Evolutionary conservation across 78 protist genomes (phyloP), one percentile per base, ranked within the genome.

Genomic region (Chrysochromulina tobinii): DNA sequence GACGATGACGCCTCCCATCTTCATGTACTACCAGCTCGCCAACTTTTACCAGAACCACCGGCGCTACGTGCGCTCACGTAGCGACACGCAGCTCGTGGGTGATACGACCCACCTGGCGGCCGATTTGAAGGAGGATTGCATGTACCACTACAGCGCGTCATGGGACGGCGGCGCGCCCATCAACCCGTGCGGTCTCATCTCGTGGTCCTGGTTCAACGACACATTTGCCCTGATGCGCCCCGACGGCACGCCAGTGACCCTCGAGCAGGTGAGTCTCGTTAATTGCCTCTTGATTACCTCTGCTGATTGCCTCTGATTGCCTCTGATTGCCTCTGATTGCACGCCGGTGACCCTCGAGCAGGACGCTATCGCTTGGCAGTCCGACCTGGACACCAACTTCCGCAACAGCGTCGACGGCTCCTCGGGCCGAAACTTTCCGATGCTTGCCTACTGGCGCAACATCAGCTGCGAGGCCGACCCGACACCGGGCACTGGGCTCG

Each of bases 41-140:
- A 87, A 87, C 61, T 87, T 21, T 48, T 87, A 87, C 81, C 90
- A 87, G 81, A 87, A 87, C 51, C 75, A 87, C 53, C 72, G 90
- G 21, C 25, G 50, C 1, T 87, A 87, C 61, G 75, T 87, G 9
- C 1, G 12, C 25, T 17, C 27, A 7, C 55, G 81, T n/a, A 4
- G n/a, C 23, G 81, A 85, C 79, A 4, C 21, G 53, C 88, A 84
- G 68, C 79, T 83, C 23, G 51, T 59, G 64, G 12, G 64, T 7
- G 64, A 12, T 59, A 59, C 64, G 12, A 59, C 12, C 23, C 12
- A 59, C 12, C 64, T 59, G 64, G 23, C 12, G 64, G 64, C 12
- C 7, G 23, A 59, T 59, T 59, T 59, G 64, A 59, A 59, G 7
- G 7, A 59, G 23, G 23, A 14, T 7, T 14, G 64, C 64, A 12